Evolutionary conservation across 208 protist species (phyloP).

Genomic region (Entamoeba invadens): DNA sequence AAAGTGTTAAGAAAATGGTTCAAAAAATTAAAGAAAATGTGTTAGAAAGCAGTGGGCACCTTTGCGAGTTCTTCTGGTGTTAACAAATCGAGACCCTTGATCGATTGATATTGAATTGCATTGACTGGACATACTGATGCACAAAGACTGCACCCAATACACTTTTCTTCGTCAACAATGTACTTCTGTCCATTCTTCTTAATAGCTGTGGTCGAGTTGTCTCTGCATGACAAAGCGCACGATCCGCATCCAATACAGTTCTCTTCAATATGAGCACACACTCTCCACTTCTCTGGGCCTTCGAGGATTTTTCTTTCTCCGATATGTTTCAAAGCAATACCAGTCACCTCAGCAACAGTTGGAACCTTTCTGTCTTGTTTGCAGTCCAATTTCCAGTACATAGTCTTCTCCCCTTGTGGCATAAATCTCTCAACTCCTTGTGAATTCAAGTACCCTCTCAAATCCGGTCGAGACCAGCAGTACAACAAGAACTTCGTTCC

Average conservation of each 20-base stretch:
- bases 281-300: slow-evolving; percentile 3
- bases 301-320: not conserved
- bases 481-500: slow-evolving; percentile 10
- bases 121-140: not conserved
- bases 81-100: not conserved
- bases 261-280: not conserved
- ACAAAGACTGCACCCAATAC: slow-evolving; percentile 14
- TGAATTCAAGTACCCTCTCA: not conserved
- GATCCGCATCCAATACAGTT: slow-evolving; percentile 2
- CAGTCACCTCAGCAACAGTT: not conserved
- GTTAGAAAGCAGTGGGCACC: not conserved
- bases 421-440: not conserved
- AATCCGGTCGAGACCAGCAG: not conserved
- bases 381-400: not conserved
- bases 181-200: not conserved
- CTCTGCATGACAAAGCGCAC: not conserved
- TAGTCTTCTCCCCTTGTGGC: not conserved
- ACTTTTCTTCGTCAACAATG: not conserved
- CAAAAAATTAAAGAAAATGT: too few species aligned
- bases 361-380: not conserved
- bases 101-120: not conserved
- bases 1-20: too few species aligned
- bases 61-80: not conserved
- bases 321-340: not conserved
- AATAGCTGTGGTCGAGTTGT: not conserved